Conservation (phyloP, 257 asterid species). For the Nicotiana paniculata region DNA sequence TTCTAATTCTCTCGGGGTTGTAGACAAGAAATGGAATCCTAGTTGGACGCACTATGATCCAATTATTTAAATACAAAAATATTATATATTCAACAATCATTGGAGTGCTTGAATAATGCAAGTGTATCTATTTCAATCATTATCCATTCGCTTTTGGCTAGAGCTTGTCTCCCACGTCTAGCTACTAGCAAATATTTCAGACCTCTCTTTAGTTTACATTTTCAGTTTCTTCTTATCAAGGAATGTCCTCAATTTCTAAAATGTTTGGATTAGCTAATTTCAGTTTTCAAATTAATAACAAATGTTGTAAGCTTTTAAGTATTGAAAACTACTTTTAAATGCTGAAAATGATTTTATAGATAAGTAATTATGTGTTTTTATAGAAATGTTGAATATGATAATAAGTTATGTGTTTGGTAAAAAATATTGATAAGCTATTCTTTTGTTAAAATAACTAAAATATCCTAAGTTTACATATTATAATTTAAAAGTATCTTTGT, state of each 20-base stretch:
- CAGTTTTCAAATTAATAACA: too few relatives aligned
- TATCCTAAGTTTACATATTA: too few relatives aligned
- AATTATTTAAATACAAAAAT: neutral
- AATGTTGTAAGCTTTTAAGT: too few relatives aligned
- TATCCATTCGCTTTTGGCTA: neutral
- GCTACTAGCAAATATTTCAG: neutral
- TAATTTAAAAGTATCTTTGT: too few relatives aligned
- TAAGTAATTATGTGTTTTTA: too few relatives aligned
- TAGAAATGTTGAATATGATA: too few relatives aligned
- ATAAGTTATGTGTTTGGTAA: too few relatives aligned
- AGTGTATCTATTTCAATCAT: slow-evolving; percentile 6
- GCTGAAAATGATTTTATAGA: too few relatives aligned
- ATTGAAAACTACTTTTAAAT: too few relatives aligned
- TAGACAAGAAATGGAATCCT: slow-evolving; percentile 23
- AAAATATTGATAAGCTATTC: too few relatives aligned
- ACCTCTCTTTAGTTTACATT: neutral
- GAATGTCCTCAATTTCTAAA: neutral
- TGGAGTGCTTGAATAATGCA: slow-evolving; percentile 9
- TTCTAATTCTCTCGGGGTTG: slow-evolving; percentile 10
- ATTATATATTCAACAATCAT: slow-evolving; percentile 6
- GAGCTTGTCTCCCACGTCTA: slow-evolving; percentile 7
- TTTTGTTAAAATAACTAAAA: too few relatives aligned
- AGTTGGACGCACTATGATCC: slow-evolving; percentile 22
- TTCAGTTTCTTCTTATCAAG: neutral
- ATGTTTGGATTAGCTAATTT: too few relatives aligned